Conservation (phyloP, 306 rosid genomes). For the Cyamopsis tetragonoloba region DNA sequence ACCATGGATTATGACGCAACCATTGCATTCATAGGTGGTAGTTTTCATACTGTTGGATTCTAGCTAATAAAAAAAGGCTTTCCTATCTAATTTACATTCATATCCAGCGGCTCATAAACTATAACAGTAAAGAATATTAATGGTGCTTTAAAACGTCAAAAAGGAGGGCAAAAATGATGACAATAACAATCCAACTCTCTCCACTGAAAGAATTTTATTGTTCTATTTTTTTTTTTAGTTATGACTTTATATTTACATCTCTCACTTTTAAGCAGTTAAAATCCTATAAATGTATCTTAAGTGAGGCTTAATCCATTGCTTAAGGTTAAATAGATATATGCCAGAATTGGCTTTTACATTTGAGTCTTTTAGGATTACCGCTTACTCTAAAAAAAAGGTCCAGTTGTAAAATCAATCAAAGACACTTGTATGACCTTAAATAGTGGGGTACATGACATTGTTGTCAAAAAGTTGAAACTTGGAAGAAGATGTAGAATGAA, state of each 20-base stretch:
- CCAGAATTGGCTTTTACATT: conserved; percentile 13
- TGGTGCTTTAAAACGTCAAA: conserved; percentile 13
- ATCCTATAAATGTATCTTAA: not conserved
- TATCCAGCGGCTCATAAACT: conserved; percentile 29
- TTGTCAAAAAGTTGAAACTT: not conserved
- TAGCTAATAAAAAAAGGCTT: not conserved
- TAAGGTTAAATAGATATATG: not conserved
- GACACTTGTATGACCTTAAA: not conserved
- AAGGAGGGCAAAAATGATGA: conserved; percentile 2
- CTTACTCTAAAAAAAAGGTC: not conserved
- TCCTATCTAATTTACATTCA: conserved; percentile 6
- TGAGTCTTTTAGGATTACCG: not conserved
- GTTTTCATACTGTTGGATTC: conserved; percentile 18
- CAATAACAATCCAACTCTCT: not conserved
- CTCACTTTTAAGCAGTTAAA: not conserved
- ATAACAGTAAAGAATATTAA: conserved; percentile 20
- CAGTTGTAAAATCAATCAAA: conserved; percentile 1
- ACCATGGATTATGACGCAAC: conserved; percentile 25
- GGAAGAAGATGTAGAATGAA: not conserved
- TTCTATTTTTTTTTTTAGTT: not conserved
- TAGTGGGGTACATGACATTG: conserved; percentile 11
- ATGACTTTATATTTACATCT: not conserved
- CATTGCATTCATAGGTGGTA: conserved; percentile 23
- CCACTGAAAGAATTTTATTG: not conserved
- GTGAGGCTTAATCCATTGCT: not conserved